Evolutionary conservation across 1,284 basidiomycete species (phyloP).

Genomic region (Mycosarcoma maydis): DNA sequence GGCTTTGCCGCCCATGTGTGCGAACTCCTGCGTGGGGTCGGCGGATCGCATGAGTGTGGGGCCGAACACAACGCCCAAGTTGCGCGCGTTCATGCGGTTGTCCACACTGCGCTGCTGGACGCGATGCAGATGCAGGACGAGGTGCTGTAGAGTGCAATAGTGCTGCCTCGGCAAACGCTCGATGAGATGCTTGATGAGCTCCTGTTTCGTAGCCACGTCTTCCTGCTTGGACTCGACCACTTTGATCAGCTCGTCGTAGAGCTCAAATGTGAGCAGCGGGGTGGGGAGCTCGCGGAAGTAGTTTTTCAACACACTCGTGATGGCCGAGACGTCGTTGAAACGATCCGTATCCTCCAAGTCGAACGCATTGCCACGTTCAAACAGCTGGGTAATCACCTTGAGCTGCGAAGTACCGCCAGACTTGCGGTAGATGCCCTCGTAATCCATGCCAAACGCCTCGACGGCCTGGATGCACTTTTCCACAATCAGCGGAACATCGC

Average conservation of each 20-base stretch:
- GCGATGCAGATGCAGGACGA: slow-evolving; percentile 85
- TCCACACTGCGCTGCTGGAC: slow-evolving; percentile 68
- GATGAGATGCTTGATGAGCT: slow-evolving; percentile 73
- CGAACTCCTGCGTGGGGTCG: slow-evolving; percentile 87
- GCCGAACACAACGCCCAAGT: slow-evolving; percentile 99
- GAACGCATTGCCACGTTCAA: slow-evolving; percentile 90
- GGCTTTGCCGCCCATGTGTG: slow-evolving; percentile 95
- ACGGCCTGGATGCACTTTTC: slow-evolving; percentile 76
- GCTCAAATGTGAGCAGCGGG: slow-evolving; percentile 87
- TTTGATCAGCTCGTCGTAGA: slow-evolving; percentile 85
- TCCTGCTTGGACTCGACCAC: slow-evolving; percentile 29
- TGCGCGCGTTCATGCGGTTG: slow-evolving; percentile 94
- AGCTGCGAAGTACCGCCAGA: slow-evolving; percentile 91
- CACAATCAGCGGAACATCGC: slow-evolving; percentile 84
- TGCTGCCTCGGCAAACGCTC: slow-evolving; percentile 84
- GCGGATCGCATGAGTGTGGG: slow-evolving; percentile 92
- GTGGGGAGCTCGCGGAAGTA: slow-evolving; percentile 92
- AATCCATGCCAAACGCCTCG: slow-evolving; percentile 74
- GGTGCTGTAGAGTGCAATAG: slow-evolving; percentile 81
- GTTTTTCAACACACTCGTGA: slow-evolving; percentile 95
- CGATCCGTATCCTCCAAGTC: slow-evolving; percentile 85
- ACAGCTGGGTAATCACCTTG: slow-evolving; percentile 91
- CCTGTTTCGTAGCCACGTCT: slow-evolving; percentile 15
- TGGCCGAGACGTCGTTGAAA: slow-evolving; percentile 96
- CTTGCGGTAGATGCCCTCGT: slow-evolving; percentile 96